A percentile compares a stretch with the other conserved stretches of the same genome.
phyloP scores from a whole-genome alignment of 1,139 yeast genomes.

The Kluyveromyces sp. region DNA sequence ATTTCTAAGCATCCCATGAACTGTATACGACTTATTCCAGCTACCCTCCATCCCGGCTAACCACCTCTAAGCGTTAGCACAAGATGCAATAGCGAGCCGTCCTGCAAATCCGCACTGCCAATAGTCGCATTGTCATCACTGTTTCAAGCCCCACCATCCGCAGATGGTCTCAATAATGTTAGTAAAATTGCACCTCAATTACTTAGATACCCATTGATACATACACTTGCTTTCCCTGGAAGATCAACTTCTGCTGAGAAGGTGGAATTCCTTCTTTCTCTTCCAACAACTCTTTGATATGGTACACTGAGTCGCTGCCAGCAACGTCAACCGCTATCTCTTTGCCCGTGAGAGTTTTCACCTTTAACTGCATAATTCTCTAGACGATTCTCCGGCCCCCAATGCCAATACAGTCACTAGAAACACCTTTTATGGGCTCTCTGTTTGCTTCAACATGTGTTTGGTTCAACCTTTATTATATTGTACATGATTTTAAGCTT shows the following conservation, averaged over 20 bases:
- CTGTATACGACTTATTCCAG: background rate
- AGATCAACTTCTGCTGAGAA: slow-evolving; percentile 85
- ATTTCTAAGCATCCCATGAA: too few species aligned
- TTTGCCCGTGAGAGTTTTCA: slow-evolving; percentile 66
- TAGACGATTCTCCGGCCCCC: background rate
- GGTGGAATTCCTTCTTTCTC: slow-evolving; percentile 98
- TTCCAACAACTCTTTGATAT: slow-evolving; percentile 88
- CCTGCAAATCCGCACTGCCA: slow-evolving; percentile 52
- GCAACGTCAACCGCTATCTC: slow-evolving; percentile 75
- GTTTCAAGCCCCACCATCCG: background rate
- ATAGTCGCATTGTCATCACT: slow-evolving; percentile 68
- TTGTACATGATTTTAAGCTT: background rate
- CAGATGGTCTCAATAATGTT: background rate
- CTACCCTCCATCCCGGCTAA: slow-evolving; percentile 4
- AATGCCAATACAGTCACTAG: background rate
- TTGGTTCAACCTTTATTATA: background rate
- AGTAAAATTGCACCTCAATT: background rate
- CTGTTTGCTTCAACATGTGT: background rate
- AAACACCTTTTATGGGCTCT: background rate
- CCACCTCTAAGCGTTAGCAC: slow-evolving; percentile 92
- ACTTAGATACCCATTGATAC: slow-evolving; percentile 21
- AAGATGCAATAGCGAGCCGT: slow-evolving; percentile 80
- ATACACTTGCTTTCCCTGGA: slow-evolving; percentile 82
- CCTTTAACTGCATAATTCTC: slow-evolving; percentile 25
- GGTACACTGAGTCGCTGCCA: slow-evolving; percentile 61